Evolutionary conservation across 345 rosid species (phyloP).

Genomic region (Gynandropsis gynandra): DNA sequence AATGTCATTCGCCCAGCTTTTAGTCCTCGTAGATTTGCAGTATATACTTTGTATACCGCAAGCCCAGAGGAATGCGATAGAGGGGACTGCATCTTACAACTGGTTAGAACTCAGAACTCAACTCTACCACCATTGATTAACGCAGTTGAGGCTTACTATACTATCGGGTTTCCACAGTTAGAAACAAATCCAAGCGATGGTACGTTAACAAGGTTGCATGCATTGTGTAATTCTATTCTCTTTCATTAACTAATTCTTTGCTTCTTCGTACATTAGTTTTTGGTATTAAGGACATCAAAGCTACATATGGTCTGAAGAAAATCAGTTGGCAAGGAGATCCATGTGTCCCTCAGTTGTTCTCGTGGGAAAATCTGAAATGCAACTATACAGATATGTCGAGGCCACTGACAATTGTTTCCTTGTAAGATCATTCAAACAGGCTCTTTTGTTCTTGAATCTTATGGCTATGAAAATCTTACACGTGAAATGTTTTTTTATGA

Average conservation of each 20-base stretch:
- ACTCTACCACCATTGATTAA: constrained; percentile 26
- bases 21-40: constrained; percentile 8
- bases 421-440: constrained; percentile 32
- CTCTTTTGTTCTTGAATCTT: neutral
- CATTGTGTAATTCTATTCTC: neutral
- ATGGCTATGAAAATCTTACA: neutral
- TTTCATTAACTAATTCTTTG: neutral
- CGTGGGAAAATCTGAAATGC: constrained; percentile 37
- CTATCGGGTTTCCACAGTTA: constrained; percentile 9
- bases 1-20: constrained; percentile 8
- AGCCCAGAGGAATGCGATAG: constrained; percentile 15
- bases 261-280: constrained; percentile 11
- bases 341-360: constrained; percentile 22
- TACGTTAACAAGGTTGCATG: neutral
- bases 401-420: constrained; percentile 30
- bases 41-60: neutral
- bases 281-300: constrained; percentile 37
- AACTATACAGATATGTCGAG: constrained; percentile 2
- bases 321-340: constrained; percentile 52
- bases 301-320: constrained; percentile 23
- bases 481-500: neutral
- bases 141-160: constrained; percentile 20
- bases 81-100: constrained; percentile 5
- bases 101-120: constrained; percentile 12
- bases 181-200: constrained; percentile 24